Base-by-base conservation (phyloP, 306 rosid genomes). In the Prunus salicina region DNA sequence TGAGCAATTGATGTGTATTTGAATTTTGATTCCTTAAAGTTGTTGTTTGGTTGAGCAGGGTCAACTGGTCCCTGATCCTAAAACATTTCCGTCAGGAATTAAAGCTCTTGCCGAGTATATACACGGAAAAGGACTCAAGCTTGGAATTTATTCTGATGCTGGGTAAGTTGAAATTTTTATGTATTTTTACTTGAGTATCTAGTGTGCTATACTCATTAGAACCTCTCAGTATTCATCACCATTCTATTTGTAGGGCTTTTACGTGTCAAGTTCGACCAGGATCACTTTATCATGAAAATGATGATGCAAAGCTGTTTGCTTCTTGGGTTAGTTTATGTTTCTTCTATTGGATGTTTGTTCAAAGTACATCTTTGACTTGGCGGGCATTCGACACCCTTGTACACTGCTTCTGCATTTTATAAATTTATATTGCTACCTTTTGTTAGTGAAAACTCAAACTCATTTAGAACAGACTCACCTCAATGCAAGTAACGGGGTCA, bases 201-300 rank as follows among this genome's bases (percentile, higher is more conserved):
- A 64, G 32, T 80, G 67, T 56, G 64, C 57, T 74, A 69, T 64
- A 56, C 74, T 74, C 49, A 22, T 45, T 77, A 78, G 45, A 49
- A 52, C 71, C 63, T 60, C 32, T 72, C 41, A 53, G 47, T 72
- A 73, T 69, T 66, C 60, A 71, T 72, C 71, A 43, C 74, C 55
- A 76, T 73, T 89, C 71, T 78, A 82, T 55, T 72, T 72, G 27
- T 71, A 95, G 99, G 91, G 45, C 2, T 53, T 95, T 87, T 77
- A 95, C 99, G 38, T 95, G 99, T 83, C 90, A 95, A 92, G 97
- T 89, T 77, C 97, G 96, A 80, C 97, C 97, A 22, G 99, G 99
- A 49, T 95, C 99, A 18, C 86, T 95, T 79, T 83, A 69, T 81
- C 91, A 88, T 82, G 99, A 95, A 89, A 76, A 38, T 62, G 93